Percentiles rank a stretch among this genome's conserved stretches.
Conservation (phyloP, 768 basidiomycete genomes). For the Russula earlei region DNA sequence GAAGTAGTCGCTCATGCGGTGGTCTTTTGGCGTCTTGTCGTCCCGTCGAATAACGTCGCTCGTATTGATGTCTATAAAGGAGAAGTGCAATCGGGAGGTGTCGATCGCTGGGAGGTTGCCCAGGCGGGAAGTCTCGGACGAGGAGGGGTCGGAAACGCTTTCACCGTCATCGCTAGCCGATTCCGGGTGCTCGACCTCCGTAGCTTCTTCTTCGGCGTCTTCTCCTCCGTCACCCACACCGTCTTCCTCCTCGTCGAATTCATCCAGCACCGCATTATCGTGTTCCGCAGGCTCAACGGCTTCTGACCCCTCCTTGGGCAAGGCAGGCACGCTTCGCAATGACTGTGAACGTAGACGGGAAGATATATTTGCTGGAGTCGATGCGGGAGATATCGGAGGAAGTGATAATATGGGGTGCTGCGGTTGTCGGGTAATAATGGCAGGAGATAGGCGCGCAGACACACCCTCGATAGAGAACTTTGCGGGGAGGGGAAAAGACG, state of each 20-base stretch:
- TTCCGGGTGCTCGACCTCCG: slow-evolving; percentile 10
- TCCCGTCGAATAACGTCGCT: slow-evolving; percentile 5
- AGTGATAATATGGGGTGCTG: slow-evolving; percentile 17
- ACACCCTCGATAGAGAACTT: slow-evolving; percentile 16
- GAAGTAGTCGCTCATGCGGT: slow-evolving; percentile 25
- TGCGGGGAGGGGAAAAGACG: background rate
- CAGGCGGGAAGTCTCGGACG: background rate
- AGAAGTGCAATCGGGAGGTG: slow-evolving; percentile 16
- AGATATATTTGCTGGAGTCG: background rate
- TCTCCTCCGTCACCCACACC: slow-evolving; percentile 21
- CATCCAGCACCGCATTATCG: slow-evolving; percentile 30
- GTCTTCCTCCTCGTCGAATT: slow-evolving; percentile 28
- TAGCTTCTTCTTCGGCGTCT: slow-evolving; percentile 4
- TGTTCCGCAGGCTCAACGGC: slow-evolving; percentile 29
- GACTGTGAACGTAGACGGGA: slow-evolving; percentile 12
- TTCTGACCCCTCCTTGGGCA: slow-evolving; percentile 27
- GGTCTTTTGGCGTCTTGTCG: slow-evolving; percentile 10
- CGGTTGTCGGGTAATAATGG: slow-evolving; percentile 20
- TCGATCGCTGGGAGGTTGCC: slow-evolving; percentile 1
- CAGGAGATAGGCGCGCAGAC: slow-evolving; percentile 18
- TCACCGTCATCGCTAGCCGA: slow-evolving; percentile 17
- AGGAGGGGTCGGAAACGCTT: background rate
- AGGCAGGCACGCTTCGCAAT: slow-evolving; percentile 17
- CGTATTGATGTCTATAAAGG: slow-evolving; percentile 14
- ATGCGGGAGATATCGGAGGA: slow-evolving; percentile 12